Evolutionary conservation across 768 basidiomycete species (phyloP), one percentile per base, ranked within the genome.

Genomic region (Agaricus sinodeliciosus): DNA sequence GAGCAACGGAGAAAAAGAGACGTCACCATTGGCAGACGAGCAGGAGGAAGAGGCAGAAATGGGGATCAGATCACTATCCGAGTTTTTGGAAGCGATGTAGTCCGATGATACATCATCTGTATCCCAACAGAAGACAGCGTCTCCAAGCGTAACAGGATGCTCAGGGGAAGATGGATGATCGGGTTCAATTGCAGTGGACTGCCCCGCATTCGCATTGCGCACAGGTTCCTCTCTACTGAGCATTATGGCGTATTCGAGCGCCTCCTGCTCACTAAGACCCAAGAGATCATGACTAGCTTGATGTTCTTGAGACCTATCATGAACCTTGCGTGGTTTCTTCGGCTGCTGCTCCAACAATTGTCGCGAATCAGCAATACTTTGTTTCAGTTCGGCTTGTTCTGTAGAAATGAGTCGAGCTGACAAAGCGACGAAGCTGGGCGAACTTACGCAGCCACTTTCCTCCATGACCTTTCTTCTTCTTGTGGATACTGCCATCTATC

Each of bases 171-270:
- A 39, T 19, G 35, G 36, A 25, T 43, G 1, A 13, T 16, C 15
- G 9, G 13, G 31, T 39, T 25, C 22, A 4, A 27, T 43, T 11
- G 7, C 8, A 16, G 37, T 52, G 15, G 47, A 15, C 31, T 12
- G 48, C 47, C 65, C 50, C n/a, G 54, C 55, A 28, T 49, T 55
- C 26, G 60, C 54, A 51, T 42, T 64, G 15, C 11, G 60, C 15
- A 65, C 43, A 2, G 79, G 81, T 63, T 91, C 87, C 43, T 93
- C 90, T 8, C 86, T 81, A 57, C 88, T 91, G 57, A 92, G 75
- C 88, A 92, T 92, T 43, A 93, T 64, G 0, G 83, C 75, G 58
- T 93, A 93, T 60, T 90, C 85, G 25, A 92, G 69, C 0, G 85
- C 87, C 60, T 90, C 90, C 1, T 67, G 66, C 59, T 93, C 90